Conservation (phyloP, 2,329 filamentous ascomycete genomes). For the Exophiala bonariae region DNA sequence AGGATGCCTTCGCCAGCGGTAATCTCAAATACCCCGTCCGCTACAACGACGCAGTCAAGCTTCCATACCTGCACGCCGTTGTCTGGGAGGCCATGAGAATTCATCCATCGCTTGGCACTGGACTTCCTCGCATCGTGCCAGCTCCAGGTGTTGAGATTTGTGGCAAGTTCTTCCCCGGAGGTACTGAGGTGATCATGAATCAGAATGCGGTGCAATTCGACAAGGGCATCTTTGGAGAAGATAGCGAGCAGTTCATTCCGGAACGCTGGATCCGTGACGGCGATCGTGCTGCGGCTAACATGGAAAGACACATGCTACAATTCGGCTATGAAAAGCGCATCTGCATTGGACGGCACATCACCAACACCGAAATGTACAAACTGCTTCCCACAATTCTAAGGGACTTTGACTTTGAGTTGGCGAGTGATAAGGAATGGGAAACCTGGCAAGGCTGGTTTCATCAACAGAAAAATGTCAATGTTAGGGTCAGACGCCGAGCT, state of each 20-base stretch:
- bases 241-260: constrained; percentile 47
- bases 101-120: constrained; percentile 50
- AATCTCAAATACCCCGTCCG: constrained; percentile 13
- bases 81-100: constrained; percentile 54
- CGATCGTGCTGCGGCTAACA: constrained; percentile 16
- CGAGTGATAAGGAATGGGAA: constrained; percentile 12
- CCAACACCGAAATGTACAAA: constrained; percentile 29
- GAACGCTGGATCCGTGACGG: constrained; percentile 45
- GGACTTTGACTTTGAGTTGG: constrained; percentile 18
- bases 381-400: constrained; percentile 24
- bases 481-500: constrained; percentile 12
- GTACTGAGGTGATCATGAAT: constrained; percentile 37
- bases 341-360: constrained; percentile 30
- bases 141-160: constrained; percentile 36
- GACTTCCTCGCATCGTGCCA: constrained; percentile 54
- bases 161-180: constrained; percentile 36
- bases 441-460: constrained; percentile 20
- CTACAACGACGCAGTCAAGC: constrained; percentile 23
- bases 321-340: constrained; percentile 22
- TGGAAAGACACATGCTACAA: constrained; percentile 23
- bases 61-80: constrained; percentile 51
- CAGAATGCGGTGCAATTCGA: constrained; percentile 41
- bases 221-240: constrained; percentile 43
- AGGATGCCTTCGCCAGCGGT: constrained; percentile 38
- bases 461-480: constrained; percentile 18